A percentile compares a stretch with the other conserved stretches of the same genome.
phyloP scores from a whole-genome alignment of 2,329 filamentous ascomycete genomes.

The Colletotrichum lupini region DNA sequence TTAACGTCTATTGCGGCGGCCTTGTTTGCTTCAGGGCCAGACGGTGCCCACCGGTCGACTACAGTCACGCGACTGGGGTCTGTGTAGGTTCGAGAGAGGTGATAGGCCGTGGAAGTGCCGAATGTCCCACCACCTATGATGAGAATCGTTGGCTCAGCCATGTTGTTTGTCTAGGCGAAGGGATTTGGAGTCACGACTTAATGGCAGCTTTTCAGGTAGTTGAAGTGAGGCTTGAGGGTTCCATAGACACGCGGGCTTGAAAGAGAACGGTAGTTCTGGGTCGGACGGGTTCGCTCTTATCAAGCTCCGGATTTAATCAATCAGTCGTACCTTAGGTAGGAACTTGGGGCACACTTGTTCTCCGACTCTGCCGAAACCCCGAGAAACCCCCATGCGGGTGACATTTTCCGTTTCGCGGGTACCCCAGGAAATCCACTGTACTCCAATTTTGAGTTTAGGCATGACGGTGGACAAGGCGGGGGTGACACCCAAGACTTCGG shows the following conservation, averaged over 20 bases:
- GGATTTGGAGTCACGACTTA: background rate
- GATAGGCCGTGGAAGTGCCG: constrained; percentile 60
- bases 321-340: too few relatives aligned
- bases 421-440: background rate
- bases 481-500: background rate
- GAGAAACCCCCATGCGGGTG: background rate
- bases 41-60: constrained; percentile 18
- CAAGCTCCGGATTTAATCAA: too few relatives aligned
- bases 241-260: background rate
- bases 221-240: background rate
- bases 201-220: background rate
- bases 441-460: background rate
- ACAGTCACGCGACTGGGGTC: constrained; percentile 30
- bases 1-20: constrained; percentile 47
- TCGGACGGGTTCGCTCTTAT: background rate
- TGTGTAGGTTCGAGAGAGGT: constrained; percentile 45
- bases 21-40: constrained; percentile 19
- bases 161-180: background rate
- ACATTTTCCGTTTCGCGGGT: background rate
- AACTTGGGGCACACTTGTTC: background rate
- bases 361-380: background rate
- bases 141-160: constrained; percentile 40
- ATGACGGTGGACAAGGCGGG: background rate
- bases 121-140: constrained; percentile 63
- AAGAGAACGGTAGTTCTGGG: background rate